Base-by-base conservation (phyloP, 73 alveolate species). In the Effrenium voratum region DNA sequence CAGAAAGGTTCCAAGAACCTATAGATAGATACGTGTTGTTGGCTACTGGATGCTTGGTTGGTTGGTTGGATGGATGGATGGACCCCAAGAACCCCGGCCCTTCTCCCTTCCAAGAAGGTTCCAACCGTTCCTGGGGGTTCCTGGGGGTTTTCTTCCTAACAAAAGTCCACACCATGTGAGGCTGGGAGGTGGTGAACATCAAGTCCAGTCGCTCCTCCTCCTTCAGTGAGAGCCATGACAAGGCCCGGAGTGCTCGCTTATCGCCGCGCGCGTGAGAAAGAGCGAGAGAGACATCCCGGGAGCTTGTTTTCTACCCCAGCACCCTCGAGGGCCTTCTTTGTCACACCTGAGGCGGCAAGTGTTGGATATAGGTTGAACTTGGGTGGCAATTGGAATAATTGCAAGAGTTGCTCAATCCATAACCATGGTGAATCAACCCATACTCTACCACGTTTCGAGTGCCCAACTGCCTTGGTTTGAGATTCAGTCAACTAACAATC, bases 121-220 rank as follows among this genome's bases (percentile, higher is more conserved):
- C n/a, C n/a, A n/a, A n/a, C n/a, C n/a, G n/a, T n/a, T n/a, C n/a
- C n/a, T n/a, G n/a, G n/a, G n/a, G n/a, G n/a, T n/a, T n/a, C n/a
- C n/a, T n/a, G n/a, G n/a, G n/a, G n/a, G n/a, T n/a, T n/a, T n/a
- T n/a, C n/a, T n/a, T n/a, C n/a, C n/a, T n/a, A n/a, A n/a, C n/a
- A n/a, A n/a, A n/a, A n/a, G n/a, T n/a, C n/a, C n/a, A n/a, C n/a
- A n/a, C n/a, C n/a, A n/a, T n/a, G n/a, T n/a, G 34, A 90, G 97
- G 97, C 45, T 90, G 97, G 97, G 97, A 90, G 49, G 97, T 90
- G 32, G 66, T 90, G 38, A 73, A 83, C 46, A 50, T 87, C 57
- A 34, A 81, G 72, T 55, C 63, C 34, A 72, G 97, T 30, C 97
- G 97, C 1, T 90, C 97, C 46, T 90, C 97, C 73, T 90, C 97